Percentiles rank a stretch among this genome's conserved stretches.
Conservation (phyloP, 768 basidiomycete species). For the Leucosporidium yakuticum region DNA sequence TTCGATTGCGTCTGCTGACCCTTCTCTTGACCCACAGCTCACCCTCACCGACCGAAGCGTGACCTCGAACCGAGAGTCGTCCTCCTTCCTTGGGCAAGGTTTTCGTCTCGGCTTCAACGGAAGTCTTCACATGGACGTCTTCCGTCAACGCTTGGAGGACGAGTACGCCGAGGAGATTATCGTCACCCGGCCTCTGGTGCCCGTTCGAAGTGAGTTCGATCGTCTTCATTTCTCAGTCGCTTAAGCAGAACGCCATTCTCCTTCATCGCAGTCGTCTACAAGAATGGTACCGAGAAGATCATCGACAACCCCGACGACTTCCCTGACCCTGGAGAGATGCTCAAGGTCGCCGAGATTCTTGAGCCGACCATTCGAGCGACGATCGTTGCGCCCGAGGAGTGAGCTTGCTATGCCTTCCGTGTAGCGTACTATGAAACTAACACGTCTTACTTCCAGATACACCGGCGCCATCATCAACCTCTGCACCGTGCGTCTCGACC, state of each 20-base stretch:
- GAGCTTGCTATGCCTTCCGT: conserved; percentile 17
- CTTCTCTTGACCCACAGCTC: conserved; percentile 50
- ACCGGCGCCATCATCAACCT: conserved; percentile 95
- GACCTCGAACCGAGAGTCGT: conserved; percentile 82
- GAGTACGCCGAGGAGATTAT: conserved; percentile 89
- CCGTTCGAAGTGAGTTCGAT: conserved; percentile 64
- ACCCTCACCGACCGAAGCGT: conserved; percentile 83
- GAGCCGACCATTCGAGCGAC: conserved; percentile 91
- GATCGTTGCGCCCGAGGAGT: conserved; percentile 90
- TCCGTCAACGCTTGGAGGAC: conserved; percentile 91
- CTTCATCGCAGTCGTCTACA: conserved; percentile 60
- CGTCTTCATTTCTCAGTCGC: neutral
- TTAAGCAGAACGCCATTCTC: too few relatives aligned
- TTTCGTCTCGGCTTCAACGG: conserved; percentile 92
- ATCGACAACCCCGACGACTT: conserved; percentile 95
- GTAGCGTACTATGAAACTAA: neutral
- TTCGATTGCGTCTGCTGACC: neutral
- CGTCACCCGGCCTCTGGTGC: conserved; percentile 91
- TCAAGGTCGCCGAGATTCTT: conserved; percentile 62
- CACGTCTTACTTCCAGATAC: conserved; percentile 46
- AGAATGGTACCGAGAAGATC: conserved; percentile 54
- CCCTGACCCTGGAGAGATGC: conserved; percentile 67
- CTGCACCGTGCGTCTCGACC: conserved; percentile 51
- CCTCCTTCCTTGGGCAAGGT: conserved; percentile 89
- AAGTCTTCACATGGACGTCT: conserved; percentile 92